Evolutionary conservation across 2,329 filamentous ascomycete genomes (phyloP), one percentile per base, ranked within the genome.

Genomic region (Onygenales sp.): DNA sequence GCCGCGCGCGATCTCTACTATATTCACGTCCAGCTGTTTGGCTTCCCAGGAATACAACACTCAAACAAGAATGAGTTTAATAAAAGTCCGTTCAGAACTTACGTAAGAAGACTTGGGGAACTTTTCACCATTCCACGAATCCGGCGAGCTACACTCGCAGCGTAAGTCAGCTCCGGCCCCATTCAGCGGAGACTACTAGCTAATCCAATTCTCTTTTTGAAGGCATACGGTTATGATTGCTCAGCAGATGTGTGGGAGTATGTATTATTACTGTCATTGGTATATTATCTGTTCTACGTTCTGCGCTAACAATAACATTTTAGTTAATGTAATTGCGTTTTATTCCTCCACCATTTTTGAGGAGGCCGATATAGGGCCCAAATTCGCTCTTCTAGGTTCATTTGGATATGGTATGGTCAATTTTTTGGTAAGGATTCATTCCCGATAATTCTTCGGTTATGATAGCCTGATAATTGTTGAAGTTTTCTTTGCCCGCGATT

Each of bases 141-240:
- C 52, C 70, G 74, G 39, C 72, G 74, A 39, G 89, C 89, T 2
- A 91, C 84, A 3, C 76, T 87, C 33, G 88, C 88, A 5, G 85
- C 87, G 0, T 87, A 27, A 27, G 21, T 27, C 21, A 27, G 3
- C 21, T 27, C 4, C 4, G 21, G 21, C 4, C 3, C 4, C 21
- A 27, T 3, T 3, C 21, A 27, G 21, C 21, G 3, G 21, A 27
- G 21, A 27, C 21, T 27, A 27, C 21, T 27, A 27, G 4, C 21
- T 27, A 27, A 27, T 27, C 4, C 21, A 3, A 27, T 4, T 27
- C 1, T 4, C 4, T 27, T 27, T 27, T 27, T 27, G 4, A 27
- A 27, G 21, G 3, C 21, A 84, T 58, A 82, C 83, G 1, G 87
- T 92, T 59, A 94, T 94, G 88, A 83, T 87, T 61, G 83, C 82